A percentile compares a stretch with the other conserved stretches of the same genome.
Evolutionary conservation across 306 rosid species (phyloP).

Genomic region (Psophocarpus tetragonolobus): DNA sequence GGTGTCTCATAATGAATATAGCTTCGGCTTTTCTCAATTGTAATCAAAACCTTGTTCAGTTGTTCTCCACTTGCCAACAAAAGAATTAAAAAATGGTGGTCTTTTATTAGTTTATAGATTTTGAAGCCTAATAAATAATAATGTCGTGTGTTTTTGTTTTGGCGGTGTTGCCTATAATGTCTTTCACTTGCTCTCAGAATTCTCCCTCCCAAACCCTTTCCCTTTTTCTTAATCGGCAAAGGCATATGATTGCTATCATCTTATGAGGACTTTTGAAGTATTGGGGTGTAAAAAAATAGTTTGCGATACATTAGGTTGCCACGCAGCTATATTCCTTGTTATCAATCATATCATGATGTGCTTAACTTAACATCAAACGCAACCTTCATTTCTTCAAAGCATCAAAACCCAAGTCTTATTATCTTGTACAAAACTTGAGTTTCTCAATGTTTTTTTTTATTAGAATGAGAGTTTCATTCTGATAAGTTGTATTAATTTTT

Average conservation of each 20-base stretch:
- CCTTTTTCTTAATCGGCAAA: neutral
- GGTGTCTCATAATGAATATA: neutral
- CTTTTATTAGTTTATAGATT: neutral
- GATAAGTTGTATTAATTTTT: neutral
- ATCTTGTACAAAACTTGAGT: neutral
- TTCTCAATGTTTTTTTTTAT: too few species aligned
- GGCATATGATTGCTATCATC: conserved; percentile 1
- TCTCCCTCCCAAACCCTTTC: neutral
- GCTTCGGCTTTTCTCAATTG: neutral
- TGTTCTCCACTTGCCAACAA: conserved; percentile 12
- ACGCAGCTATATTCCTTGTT: neutral
- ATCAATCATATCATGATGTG: conserved; percentile 11
- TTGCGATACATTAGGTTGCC: neutral
- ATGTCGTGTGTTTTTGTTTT: neutral
- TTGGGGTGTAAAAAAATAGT: neutral
- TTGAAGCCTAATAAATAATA: conserved; percentile 15
- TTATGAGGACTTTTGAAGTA: conserved; percentile 12
- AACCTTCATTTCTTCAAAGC: conserved; percentile 3
- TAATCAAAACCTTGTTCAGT: conserved; percentile 12
- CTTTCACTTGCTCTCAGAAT: conserved; percentile 9
- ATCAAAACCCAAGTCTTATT: neutral
- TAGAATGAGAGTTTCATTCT: too few species aligned
- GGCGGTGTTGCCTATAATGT: conserved; percentile 12
- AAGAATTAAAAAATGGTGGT: neutral
- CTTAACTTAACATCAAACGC: neutral